These are phyloP conservation scores for Dothideomycetidae sp. DNA, from an alignment of 2,329 filamentous ascomycete genomes.

Conservation along the genomic window DNA sequence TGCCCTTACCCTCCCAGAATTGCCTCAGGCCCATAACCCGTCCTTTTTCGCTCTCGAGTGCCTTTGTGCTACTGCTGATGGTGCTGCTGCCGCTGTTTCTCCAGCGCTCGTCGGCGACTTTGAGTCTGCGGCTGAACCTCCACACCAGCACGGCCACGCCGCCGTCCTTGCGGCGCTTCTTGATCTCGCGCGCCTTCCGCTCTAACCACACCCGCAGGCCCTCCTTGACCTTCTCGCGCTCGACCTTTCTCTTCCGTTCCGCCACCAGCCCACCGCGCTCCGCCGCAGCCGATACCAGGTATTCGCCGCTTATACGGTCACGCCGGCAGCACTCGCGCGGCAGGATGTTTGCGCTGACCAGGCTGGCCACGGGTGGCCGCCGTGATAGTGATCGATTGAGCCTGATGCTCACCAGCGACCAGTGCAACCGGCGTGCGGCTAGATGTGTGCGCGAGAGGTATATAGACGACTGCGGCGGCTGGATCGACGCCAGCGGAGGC, in stretches of 20 bases:
- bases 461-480: constrained; percentile 50
- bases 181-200: constrained; percentile 23
- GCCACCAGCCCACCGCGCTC: constrained; percentile 31
- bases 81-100: neutral
- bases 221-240: constrained; percentile 55
- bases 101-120: constrained; percentile 28
- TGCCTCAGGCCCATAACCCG: constrained; percentile 35
- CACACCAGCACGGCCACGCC: constrained; percentile 30
- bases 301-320: constrained; percentile 21
- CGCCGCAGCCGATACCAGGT: constrained; percentile 16
- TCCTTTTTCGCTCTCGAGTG: constrained; percentile 25
- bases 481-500: constrained; percentile 43
- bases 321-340: constrained; percentile 44
- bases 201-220: constrained; percentile 50
- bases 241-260: constrained; percentile 47
- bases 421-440: constrained; percentile 48
- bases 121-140: constrained; percentile 28
- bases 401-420: constrained; percentile 50
- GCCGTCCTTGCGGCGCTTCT: constrained; percentile 21
- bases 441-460: constrained; percentile 53
- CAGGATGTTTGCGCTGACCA: constrained; percentile 51
- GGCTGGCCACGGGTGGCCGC: constrained; percentile 44
- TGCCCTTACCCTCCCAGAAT: constrained; percentile 50
- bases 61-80: neutral
- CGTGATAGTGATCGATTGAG: constrained; percentile 47